phyloP scores from a whole-genome alignment of 2,329 filamentous ascomycete species.

The Elsinoe fawcettii region DNA sequence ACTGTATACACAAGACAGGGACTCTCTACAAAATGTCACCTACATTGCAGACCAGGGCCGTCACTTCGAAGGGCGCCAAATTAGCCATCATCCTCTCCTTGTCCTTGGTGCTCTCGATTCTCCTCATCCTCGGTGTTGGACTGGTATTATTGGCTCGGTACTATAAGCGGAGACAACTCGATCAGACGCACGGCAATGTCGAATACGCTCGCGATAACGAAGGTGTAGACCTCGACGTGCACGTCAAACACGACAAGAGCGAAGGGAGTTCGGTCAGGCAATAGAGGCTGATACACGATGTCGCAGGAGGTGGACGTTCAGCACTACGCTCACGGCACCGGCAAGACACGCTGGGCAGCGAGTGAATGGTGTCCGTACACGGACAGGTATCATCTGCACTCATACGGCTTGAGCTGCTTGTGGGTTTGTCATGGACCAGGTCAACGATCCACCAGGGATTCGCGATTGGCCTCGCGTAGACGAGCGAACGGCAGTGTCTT shows the following conservation, averaged over 20 bases:
- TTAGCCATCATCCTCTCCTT: slow-evolving; percentile 13
- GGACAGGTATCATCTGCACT: too few relatives aligned
- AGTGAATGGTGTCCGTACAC: too few relatives aligned
- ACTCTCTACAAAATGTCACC: not conserved
- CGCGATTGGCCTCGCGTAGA: too few relatives aligned
- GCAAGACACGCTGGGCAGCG: too few relatives aligned
- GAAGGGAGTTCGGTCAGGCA: not conserved
- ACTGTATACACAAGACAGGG: not conserved
- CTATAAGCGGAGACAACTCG: slow-evolving; percentile 4
- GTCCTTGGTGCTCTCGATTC: slow-evolving; percentile 3
- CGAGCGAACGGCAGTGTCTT: too few relatives aligned
- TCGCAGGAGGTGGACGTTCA: too few relatives aligned
- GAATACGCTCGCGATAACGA: slow-evolving; percentile 1
- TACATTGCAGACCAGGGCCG: not conserved
- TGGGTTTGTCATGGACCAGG: too few relatives aligned
- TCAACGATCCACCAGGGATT: too few relatives aligned
- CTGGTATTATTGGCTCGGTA: not conserved
- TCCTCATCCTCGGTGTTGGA: slow-evolving; percentile 1
- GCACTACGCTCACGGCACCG: too few relatives aligned
- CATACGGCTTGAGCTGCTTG: too few relatives aligned
- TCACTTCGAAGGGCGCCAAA: slow-evolving; percentile 1
- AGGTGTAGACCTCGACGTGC: slow-evolving; percentile 1
- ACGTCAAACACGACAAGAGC: not conserved
- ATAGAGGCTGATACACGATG: not conserved
- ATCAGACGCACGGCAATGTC: not conserved